Conservation (phyloP, 2,329 filamentous ascomycete species). For the Colletotrichum sojae region DNA sequence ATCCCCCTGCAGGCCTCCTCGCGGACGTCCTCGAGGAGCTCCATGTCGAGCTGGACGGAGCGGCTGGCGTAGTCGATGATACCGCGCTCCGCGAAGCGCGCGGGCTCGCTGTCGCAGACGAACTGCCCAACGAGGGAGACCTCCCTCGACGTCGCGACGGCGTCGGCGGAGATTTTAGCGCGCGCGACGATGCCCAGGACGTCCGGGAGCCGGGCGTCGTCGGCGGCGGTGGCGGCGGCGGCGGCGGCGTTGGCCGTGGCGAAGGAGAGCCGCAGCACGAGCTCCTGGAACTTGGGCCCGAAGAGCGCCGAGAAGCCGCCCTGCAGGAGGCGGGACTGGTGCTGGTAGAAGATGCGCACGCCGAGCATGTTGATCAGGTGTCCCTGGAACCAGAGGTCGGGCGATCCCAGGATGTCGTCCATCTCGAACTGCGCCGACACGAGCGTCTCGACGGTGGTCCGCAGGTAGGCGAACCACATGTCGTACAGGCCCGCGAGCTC, state of each 20-base stretch:
- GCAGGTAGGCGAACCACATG: slow-evolving; percentile 64
- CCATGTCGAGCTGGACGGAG: slow-evolving; percentile 65
- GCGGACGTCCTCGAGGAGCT: slow-evolving; percentile 67
- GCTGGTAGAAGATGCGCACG: slow-evolving; percentile 66
- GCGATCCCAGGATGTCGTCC: slow-evolving; percentile 62
- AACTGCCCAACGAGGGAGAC: slow-evolving; percentile 65
- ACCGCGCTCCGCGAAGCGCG: slow-evolving; percentile 66
- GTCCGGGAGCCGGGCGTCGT: slow-evolving; percentile 57
- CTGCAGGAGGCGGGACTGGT: slow-evolving; percentile 66
- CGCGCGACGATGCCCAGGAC: slow-evolving; percentile 58
- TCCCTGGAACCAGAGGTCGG: slow-evolving; percentile 62
- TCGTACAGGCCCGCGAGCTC: slow-evolving; percentile 63
- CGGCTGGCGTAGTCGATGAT: slow-evolving; percentile 65
- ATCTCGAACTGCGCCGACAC: slow-evolving; percentile 68
- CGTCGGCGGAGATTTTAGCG: slow-evolving; percentile 61
- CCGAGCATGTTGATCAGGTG: slow-evolving; percentile 63
- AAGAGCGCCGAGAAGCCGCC: slow-evolving; percentile 62
- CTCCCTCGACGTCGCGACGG: slow-evolving; percentile 61
- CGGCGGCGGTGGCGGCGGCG: slow-evolving; percentile 49
- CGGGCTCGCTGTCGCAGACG: slow-evolving; percentile 60
- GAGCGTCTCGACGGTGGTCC: slow-evolving; percentile 64
- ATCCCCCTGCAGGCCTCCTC: slow-evolving; percentile 68
- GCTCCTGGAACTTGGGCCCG: slow-evolving; percentile 65
- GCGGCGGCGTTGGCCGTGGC: slow-evolving; percentile 58
- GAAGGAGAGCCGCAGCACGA: slow-evolving; percentile 67